Evolutionary conservation across 2,329 filamentous ascomycete genomes (phyloP).

Genomic region (Arthrinium puccinioides): DNA sequence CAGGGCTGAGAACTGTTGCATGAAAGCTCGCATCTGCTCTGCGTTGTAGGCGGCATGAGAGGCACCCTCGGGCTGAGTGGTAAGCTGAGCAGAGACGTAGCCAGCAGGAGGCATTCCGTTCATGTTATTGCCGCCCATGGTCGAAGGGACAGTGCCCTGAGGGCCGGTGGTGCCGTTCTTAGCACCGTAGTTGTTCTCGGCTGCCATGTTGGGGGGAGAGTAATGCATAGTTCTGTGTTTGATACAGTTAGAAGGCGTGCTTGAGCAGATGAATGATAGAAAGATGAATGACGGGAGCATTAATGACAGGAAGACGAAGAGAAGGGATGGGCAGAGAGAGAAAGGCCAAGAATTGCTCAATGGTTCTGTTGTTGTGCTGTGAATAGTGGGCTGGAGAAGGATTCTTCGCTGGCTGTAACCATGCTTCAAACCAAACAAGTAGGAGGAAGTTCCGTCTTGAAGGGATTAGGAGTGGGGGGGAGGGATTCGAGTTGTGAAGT

Average conservation of each 20-base stretch:
- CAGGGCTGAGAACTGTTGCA: slow-evolving; percentile 23
- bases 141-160: slow-evolving; percentile 13
- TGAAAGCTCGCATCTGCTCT: slow-evolving; percentile 17
- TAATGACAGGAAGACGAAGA: neutral
- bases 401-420: neutral
- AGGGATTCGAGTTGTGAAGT: neutral
- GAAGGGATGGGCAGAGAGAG: neutral
- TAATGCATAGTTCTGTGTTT: slow-evolving; percentile 15
- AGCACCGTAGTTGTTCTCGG: slow-evolving; percentile 15
- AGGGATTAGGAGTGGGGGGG: neutral
- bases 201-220: slow-evolving; percentile 11
- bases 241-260: neutral
- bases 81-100: slow-evolving; percentile 15
- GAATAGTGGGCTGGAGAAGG: neutral
- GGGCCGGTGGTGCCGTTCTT: slow-evolving; percentile 11
- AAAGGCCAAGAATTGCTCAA: neutral
- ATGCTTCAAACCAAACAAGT: neutral
- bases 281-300: neutral
- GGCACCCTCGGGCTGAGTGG: slow-evolving; percentile 12
- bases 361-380: no score
- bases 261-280: neutral
- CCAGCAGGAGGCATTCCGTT: slow-evolving; percentile 9
- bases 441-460: neutral
- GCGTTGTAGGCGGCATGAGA: slow-evolving; percentile 13
- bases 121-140: slow-evolving; percentile 8